Evolutionary conservation across 495 filamentous ascomycete genomes (phyloP).

Genomic region (Penicillium manginii): DNA sequence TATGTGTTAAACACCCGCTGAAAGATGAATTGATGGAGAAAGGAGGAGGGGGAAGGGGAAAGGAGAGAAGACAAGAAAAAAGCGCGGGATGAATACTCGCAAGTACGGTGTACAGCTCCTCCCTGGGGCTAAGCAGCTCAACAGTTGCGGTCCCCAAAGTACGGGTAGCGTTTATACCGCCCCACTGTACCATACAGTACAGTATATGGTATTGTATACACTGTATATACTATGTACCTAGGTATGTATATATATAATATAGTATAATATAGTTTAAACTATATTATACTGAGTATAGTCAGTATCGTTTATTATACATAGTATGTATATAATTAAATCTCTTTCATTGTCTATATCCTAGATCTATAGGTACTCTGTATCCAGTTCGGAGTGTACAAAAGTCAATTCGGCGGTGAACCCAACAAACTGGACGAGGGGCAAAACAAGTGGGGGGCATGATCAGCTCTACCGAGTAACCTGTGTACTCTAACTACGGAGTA

Average conservation of each 20-base stretch:
- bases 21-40: slow-evolving; percentile 23
- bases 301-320: too few species aligned
- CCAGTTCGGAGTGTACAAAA: neutral
- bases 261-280: too few species aligned
- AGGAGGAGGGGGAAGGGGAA: slow-evolving; percentile 23
- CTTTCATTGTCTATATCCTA: too few species aligned
- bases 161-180: slow-evolving; percentile 31
- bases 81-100: slow-evolving; percentile 36
- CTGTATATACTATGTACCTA: neutral
- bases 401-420: slow-evolving; percentile 13
- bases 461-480: neutral
- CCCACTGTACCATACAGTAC: slow-evolving; percentile 5
- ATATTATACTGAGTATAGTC: too few species aligned
- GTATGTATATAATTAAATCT: too few species aligned
- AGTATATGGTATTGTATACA: neutral
- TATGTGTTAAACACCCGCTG: slow-evolving; percentile 25
- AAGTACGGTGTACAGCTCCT: slow-evolving; percentile 40
- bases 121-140: slow-evolving; percentile 23
- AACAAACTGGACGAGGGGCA: slow-evolving; percentile 9
- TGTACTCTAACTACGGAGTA: neutral
- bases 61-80: slow-evolving; percentile 32
- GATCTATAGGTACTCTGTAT: neutral
- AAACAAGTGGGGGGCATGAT: neutral
- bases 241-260: neutral
- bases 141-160: slow-evolving; percentile 35